Evolutionary conservation across 1,284 basidiomycete genomes (phyloP).

Genomic region (Papiliotrema nemorosa): DNA sequence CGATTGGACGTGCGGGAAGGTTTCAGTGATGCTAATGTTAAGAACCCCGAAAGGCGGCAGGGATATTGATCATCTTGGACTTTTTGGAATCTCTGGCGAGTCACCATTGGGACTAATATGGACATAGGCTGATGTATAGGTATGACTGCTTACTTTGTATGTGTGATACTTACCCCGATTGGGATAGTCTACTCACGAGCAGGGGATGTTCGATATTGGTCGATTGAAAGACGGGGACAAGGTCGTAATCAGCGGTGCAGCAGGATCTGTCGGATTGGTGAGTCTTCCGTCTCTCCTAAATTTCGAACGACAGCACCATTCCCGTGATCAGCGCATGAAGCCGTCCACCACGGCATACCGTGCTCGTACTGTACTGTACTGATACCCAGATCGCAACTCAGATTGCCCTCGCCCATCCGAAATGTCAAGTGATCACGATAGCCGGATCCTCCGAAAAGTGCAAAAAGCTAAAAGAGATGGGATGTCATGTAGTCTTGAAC

Average conservation of each 20-base stretch:
- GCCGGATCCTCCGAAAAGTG: slow-evolving; percentile 77
- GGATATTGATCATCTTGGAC: slow-evolving; percentile 70
- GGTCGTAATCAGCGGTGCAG: slow-evolving; percentile 80
- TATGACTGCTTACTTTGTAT: slow-evolving; percentile 77
- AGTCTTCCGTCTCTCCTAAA: slow-evolving; percentile 24
- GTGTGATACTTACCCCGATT: slow-evolving; percentile 10
- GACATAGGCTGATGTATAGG: slow-evolving; percentile 50
- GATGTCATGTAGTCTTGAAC: slow-evolving; percentile 77
- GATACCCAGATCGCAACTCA: slow-evolving; percentile 65
- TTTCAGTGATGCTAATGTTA: slow-evolving; percentile 1
- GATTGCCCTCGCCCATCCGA: slow-evolving; percentile 53
- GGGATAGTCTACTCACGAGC: background rate
- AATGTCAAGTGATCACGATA: slow-evolving; percentile 73
- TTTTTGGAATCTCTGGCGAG: slow-evolving; percentile 66
- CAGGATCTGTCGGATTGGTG: slow-evolving; percentile 67
- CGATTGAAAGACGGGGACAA: slow-evolving; percentile 75
- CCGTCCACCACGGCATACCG: background rate
- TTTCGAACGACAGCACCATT: background rate
- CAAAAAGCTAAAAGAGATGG: slow-evolving; percentile 74
- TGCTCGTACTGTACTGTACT: slow-evolving; percentile 44
- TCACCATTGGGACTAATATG: background rate
- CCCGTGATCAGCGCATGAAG: background rate
- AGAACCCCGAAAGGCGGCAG: slow-evolving; percentile 59
- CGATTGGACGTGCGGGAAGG: background rate
- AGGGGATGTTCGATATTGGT: slow-evolving; percentile 79